phyloP scores from a whole-genome alignment of 768 basidiomycete genomes.

The Cyclocybe aegerita region DNA sequence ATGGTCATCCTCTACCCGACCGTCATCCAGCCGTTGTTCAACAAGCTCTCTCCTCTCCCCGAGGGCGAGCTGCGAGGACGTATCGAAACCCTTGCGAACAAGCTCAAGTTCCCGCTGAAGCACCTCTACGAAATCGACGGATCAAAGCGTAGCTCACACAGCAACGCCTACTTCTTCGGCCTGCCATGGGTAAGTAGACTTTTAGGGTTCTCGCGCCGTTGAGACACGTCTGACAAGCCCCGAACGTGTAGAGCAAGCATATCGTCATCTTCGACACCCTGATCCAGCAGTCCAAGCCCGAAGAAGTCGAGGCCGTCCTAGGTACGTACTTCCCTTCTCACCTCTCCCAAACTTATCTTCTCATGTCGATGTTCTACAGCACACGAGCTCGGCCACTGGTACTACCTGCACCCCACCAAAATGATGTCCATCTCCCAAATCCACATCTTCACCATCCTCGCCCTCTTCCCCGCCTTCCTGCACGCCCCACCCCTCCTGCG shows the following conservation, averaged over 20 bases:
- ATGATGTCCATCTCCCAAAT: slow-evolving; percentile 83
- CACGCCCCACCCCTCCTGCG: slow-evolving; percentile 74
- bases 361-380: slow-evolving; percentile 40
- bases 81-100: slow-evolving; percentile 74
- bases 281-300: slow-evolving; percentile 85
- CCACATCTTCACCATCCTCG: slow-evolving; percentile 85
- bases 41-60: slow-evolving; percentile 88
- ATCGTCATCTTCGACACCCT: slow-evolving; percentile 98
- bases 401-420: slow-evolving; percentile 86
- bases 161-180: slow-evolving; percentile 98
- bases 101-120: slow-evolving; percentile 90
- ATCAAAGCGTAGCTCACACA: slow-evolving; percentile 92
- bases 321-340: slow-evolving; percentile 30
- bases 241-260: slow-evolving; percentile 70
- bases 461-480: slow-evolving; percentile 88
- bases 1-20: slow-evolving; percentile 85
- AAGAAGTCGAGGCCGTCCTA: slow-evolving; percentile 96
- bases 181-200: slow-evolving; percentile 75
- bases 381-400: slow-evolving; percentile 98
- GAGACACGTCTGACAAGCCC: neutral
- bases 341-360: neutral
- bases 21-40: slow-evolving; percentile 94
- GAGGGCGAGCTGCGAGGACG: slow-evolving; percentile 74
- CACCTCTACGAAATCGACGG: slow-evolving; percentile 98
- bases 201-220: neutral